Base-by-base conservation (phyloP, 768 basidiomycete genomes). In the Arthromyces matolae region DNA sequence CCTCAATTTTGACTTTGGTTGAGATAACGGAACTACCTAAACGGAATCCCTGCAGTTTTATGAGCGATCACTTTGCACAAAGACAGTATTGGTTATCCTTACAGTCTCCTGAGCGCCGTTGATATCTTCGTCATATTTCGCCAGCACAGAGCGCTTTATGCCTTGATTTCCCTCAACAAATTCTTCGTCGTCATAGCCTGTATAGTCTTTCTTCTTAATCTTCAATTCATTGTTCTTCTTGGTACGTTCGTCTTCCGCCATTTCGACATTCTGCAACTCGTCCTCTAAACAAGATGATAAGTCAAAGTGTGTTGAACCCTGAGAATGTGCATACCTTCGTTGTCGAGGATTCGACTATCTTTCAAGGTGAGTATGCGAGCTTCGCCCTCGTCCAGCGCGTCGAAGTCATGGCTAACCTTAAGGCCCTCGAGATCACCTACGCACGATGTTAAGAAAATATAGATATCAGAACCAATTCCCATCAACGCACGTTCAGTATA, bases 101-200 rank as follows among this genome's bases (percentile, higher is more conserved):
- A 91, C 90, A 23, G 77, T 78, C 64, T 89, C 84, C 31, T 77
- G 78, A 2, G 79, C 63, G 8, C 89, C 88, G 47, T 89, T 83
- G 52, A 97, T 72, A 43, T 86, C 86, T 57, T 96, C 91, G 56
- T 98, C 95, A 59, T 98, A 98, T 65, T 98, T 98, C 16, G 89
- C 78, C 43, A 99, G 68, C 25, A 98, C 74, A 23, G 89, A 78
- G 22, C 83, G 79, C 62, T 90, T 93, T 75, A 84, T 76, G n/a
- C 89, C 90, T 42, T 78, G 82, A 37, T 73, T 77, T 19, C 83
- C 88, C 19, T 80, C 79, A 2, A 65, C 72, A 55, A 98, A 97
- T 60, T 98, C 96, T 4, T 95, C 93, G 58, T 98, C 95, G 58
- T 99, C 94, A 63, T 90, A 95, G 13, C 94, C 94, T 0, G 91